phyloP scores from a whole-genome alignment of 2,329 filamentous ascomycete genomes.

The Diaporthe helianthi region DNA sequence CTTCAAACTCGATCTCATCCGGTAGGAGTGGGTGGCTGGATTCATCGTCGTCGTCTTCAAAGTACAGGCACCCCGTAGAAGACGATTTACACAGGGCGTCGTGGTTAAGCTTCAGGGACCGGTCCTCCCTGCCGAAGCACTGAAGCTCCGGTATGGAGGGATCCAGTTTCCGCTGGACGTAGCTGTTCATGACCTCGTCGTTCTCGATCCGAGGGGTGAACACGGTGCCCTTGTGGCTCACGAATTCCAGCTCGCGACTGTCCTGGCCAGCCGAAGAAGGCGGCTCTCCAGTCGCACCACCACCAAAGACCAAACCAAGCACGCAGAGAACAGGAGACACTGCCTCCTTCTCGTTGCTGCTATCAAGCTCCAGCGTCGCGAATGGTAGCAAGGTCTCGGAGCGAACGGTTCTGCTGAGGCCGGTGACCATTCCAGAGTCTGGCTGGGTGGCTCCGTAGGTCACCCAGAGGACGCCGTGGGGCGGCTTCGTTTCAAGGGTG shows the following conservation, averaged over 20 bases:
- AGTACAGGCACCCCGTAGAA: not conserved
- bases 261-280: conserved; percentile 35
- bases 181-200: conserved; percentile 50
- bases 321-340: conserved; percentile 43
- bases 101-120: not conserved
- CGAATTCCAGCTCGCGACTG: conserved; percentile 52
- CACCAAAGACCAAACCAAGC: conserved; percentile 48
- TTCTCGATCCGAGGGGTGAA: conserved; percentile 50
- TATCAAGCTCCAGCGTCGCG: conserved; percentile 55
- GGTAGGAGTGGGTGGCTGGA: not conserved
- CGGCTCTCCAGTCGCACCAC: no score
- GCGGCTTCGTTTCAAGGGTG: not conserved
- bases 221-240: conserved; percentile 47
- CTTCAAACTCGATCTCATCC: conserved; percentile 44
- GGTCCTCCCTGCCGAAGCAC: conserved; percentile 45
- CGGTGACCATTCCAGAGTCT: conserved; percentile 51
- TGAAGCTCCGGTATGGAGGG: conserved; percentile 46
- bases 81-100: not conserved
- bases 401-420: conserved; percentile 53
- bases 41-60: conserved; percentile 1
- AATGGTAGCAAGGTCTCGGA: conserved; percentile 54
- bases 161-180: conserved; percentile 52
- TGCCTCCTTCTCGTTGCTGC: conserved; percentile 35
- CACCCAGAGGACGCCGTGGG: conserved; percentile 39
- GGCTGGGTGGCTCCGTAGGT: conserved; percentile 37